A percentile compares a stretch with the other conserved stretches of the same genome.
These are phyloP conservation scores for Elsinoe perseae DNA, from an alignment of 2,329 filamentous ascomycete species.

Conservation along the genomic window DNA sequence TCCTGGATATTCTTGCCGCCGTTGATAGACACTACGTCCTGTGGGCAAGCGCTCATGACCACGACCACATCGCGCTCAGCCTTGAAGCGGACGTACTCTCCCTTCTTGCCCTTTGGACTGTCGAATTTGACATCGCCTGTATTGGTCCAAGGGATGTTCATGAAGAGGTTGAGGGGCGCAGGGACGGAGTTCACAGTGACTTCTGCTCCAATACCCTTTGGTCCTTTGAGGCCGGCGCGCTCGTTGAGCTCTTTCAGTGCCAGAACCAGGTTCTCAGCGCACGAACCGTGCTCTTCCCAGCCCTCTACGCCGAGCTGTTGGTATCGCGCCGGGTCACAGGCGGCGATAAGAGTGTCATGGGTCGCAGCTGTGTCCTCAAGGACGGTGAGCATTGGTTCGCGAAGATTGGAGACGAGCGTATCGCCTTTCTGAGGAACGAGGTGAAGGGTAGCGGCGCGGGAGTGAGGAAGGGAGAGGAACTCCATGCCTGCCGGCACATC, in stretches of 20 bases:
- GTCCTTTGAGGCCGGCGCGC: conserved; percentile 39
- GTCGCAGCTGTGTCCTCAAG: conserved; percentile 40
- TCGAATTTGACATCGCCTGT: conserved; percentile 37
- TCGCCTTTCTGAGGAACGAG: conserved; percentile 37
- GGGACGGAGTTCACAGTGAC: conserved; percentile 43
- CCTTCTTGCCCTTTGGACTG: conserved; percentile 33
- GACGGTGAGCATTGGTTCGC: conserved; percentile 40
- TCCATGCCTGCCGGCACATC: conserved; percentile 5
- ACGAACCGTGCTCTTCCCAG: conserved; percentile 37
- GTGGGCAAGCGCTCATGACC: conserved; percentile 42
- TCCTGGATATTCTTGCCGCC: conserved; percentile 35
- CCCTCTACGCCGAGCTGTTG: conserved; percentile 35
- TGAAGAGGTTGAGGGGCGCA: conserved; percentile 42
- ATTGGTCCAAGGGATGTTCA: conserved; percentile 40
- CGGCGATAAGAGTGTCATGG: conserved; percentile 42
- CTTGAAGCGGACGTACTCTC: conserved; percentile 38
- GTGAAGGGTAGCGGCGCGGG: conserved; percentile 35
- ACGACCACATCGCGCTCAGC: conserved; percentile 41
- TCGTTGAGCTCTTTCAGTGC: conserved; percentile 43
- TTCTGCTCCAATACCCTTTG: conserved; percentile 40
- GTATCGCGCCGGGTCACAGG: conserved; percentile 39
- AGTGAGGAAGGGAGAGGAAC: conserved; percentile 38
- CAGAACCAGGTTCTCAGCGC: conserved; percentile 43
- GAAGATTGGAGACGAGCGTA: conserved; percentile 39
- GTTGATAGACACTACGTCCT: conserved; percentile 40